Evolutionary conservation across 2,329 filamentous ascomycete species (phyloP), one percentile per base, ranked within the genome.

Genomic region (Aspergillus tanneri): DNA sequence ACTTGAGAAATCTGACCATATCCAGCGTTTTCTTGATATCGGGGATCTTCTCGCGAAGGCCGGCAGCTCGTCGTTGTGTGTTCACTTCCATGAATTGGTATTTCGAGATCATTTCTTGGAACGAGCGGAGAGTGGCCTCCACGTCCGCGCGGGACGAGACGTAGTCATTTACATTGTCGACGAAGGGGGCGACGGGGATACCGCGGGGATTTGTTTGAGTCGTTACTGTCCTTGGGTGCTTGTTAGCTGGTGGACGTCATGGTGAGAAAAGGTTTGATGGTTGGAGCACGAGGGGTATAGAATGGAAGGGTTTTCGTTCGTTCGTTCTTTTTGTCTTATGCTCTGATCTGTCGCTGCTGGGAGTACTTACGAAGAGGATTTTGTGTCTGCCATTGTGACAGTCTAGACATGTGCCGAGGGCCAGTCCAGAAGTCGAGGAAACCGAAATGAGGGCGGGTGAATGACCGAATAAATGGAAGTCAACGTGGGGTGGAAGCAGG

Each of bases 51-150:
- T 96, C 91, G 64, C 86, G 88, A 47, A 99, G 76, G 2, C 91
- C 90, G 3, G 80, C 78, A 44, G 88, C 86, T 39, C 93, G 83
- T 55, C 90, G 82, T 70, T 95, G 87, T 50, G 93, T 88, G 71
- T 96, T 97, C 67, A 87, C 78, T 74, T 97, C 90, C 93, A 99
- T 99, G 75, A 97, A 99, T 71, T 97, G 93, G 76, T 99, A 99
- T 80, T 99, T 99, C 61, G 90, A 95, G 67, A 69, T 66, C 64
- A 72, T 72, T 56, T 76, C 73, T 58, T 76, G 73, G 63, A 76
- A 76, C 14, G 66, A 68, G 50, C 67, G 66, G 4, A 76, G 67
- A 2, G 73, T 76, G 18, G 68, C 57, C 54, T 76, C 73, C 53
- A 75, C 72, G 40, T 76, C 73, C 4, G 67, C 66, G 47, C 72